Base-by-base conservation (phyloP, 768 basidiomycete species). In the Tulasnella sp. region DNA sequence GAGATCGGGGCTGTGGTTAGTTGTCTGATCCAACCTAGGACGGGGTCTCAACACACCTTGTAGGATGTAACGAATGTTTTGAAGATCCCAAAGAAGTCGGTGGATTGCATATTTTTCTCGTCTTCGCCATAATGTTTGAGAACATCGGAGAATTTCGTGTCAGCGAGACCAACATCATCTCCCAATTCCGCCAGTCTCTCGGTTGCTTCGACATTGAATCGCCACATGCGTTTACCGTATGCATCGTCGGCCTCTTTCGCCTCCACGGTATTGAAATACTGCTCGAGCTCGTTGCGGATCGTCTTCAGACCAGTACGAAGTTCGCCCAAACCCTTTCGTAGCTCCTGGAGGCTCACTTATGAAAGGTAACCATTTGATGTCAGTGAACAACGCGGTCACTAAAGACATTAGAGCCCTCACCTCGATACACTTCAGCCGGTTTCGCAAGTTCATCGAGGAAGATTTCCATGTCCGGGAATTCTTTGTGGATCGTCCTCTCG, bases 1-100 rank as follows among this genome's bases (percentile, higher is more conserved):
- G 81, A 69, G 55, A 37, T 9, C 77, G 51, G 42, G 18, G 29
- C 51, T 23, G 51, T 35, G 23, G 72, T 46, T 40, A 73, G 55
- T n/a, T 78, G 13, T 32, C 57, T 76, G 32, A 15, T 32, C 44
- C 20, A 26, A 26, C 29, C 20, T 20, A 42, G 18, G 46, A 13
- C 40, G 15, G 46, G 29, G 71, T 76, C 48, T 57, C 39, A 42
- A 83, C 87, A 78, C 80, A 93, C 93, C 88, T 87, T 91, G 84
- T 96, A 99, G 2, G 96, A 97, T 0, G 92, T 96, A 37, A 96
- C 89, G 82, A 99, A 99, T 1, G 94, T 98, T 85, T 98, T 96
- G 89, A 99, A 98, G 81, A 97, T 91, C 16, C 91, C 95, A 85
- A 95, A 99, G 86, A 99, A 99, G 82, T 98, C 97, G 3, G 92